These are phyloP conservation scores for Sphaerulina vaccinii DNA, from an alignment of 2,329 filamentous ascomycete species.

Conservation along the genomic window DNA sequence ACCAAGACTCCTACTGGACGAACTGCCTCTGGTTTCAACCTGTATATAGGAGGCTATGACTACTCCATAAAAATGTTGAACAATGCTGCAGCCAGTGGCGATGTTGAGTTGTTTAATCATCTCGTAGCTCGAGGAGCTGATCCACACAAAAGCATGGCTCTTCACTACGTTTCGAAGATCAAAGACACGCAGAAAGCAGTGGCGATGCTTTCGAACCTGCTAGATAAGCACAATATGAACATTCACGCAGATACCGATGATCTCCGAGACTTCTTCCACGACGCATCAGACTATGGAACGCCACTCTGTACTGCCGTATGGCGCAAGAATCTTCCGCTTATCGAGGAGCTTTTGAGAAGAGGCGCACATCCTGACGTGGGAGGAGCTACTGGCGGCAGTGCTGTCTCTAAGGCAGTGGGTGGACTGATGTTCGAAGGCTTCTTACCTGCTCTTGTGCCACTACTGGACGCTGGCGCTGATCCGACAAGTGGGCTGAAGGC, in stretches of 20 bases:
- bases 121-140: constrained; percentile 17
- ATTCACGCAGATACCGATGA: constrained; percentile 15
- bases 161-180: constrained; percentile 16
- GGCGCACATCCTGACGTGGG: constrained; percentile 4
- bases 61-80: constrained; percentile 16
- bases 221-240: constrained; percentile 19
- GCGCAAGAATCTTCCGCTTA: constrained; percentile 13
- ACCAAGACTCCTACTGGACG: constrained; percentile 11
- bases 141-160: constrained; percentile 5
- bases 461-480: constrained; percentile 16
- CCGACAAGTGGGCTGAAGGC: not conserved
- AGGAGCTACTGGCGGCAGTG: not conserved
- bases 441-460: constrained; percentile 9
- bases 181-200: constrained; percentile 5
- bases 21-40: constrained; percentile 1
- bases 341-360: constrained; percentile 15
- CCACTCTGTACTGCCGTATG: constrained; percentile 16
- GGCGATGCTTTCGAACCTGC: constrained; percentile 16
- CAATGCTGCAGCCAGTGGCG: constrained; percentile 16
- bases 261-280: constrained; percentile 10
- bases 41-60: constrained; percentile 9
- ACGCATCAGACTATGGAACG: constrained; percentile 10
- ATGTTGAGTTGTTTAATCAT: constrained; percentile 20
- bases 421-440: constrained; percentile 3
- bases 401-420: not conserved